Base-by-base conservation (phyloP, 352 stramenopile species). In the Phytophthora multivora region DNA sequence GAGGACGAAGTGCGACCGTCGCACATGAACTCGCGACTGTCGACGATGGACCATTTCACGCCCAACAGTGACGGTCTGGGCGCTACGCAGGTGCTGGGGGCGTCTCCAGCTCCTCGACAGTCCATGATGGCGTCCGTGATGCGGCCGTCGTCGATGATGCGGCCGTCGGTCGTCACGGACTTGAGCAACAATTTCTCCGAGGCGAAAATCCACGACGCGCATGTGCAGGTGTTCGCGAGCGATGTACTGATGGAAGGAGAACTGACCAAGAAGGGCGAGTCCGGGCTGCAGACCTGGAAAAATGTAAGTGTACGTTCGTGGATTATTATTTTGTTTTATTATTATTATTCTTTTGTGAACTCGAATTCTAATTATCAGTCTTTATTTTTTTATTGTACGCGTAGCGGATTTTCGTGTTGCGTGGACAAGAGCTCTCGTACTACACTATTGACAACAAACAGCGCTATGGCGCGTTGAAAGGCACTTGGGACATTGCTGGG, bases 171-270 rank as follows among this genome's bases (percentile, higher is more conserved):
- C 30, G 52, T 90, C 49, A 77, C 70, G 9, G 68, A 79, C 65
- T 40, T 72, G 50, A 83, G 74, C 52, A 83, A 89, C 69, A 74
- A 88, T 23, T 91, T 91, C 60, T 73, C 68, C 1, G 69, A 89
- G 26, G 59, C 68, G 28, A 89, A 89, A 60, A 72, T 91, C 51
- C 59, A 78, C 42, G 77, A 89, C 63, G 73, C 76, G 12, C 63
- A 81, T 42, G 51, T 77, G 21, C 71, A 80, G 40, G 63, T 91
- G 16, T 91, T 91, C 58, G 48, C 74, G 10, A 86, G 54, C 41
- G 82, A 91, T 51, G 75, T 89, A 50, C 60, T 91, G 28, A 91
- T 91, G 79, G 79, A 91, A 50, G 79, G 82, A 2, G 70, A 86
- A 50, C 61, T 91, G 6, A 78, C 69, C 28, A 91, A 91, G 60